Evolutionary conservation across 306 rosid genomes (phyloP).

Genomic region (Dryas drummondii): DNA sequence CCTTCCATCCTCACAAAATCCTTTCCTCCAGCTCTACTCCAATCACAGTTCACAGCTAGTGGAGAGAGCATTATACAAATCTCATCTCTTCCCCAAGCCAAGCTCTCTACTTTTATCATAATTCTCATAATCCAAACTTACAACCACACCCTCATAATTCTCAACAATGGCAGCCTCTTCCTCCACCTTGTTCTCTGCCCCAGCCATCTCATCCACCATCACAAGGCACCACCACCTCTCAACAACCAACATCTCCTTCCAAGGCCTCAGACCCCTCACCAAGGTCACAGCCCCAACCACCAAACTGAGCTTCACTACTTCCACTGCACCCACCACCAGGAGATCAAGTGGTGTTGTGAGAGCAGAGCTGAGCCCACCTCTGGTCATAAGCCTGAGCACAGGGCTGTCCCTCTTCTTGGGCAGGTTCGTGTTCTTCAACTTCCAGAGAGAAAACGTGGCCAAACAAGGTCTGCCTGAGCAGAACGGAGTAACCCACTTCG

Average conservation of each 20-base stretch:
- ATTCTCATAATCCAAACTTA: not conserved
- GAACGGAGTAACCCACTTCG: constrained; percentile 83
- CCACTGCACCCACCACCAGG: constrained; percentile 26
- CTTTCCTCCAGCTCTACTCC: not conserved
- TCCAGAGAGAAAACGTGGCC: constrained; percentile 96
- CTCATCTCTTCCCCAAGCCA: constrained; percentile 13
- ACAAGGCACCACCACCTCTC: constrained; percentile 29
- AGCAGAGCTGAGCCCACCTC: constrained; percentile 68
- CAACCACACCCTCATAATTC: not conserved
- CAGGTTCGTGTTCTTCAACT: constrained; percentile 95
- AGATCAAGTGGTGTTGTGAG: constrained; percentile 31
- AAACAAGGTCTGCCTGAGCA: constrained; percentile 94
- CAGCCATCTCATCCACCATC: constrained; percentile 41
- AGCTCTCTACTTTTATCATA: constrained; percentile 4
- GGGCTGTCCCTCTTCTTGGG: constrained; percentile 87
- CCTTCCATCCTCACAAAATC: constrained; percentile 41
- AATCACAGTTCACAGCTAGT: not conserved
- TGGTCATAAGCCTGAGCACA: constrained; percentile 96
- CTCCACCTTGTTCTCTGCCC: constrained; percentile 44
- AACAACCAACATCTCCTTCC: constrained; percentile 60
- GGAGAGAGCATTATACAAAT: constrained; percentile 8
- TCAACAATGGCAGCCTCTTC: constrained; percentile 55
- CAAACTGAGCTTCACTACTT: constrained; percentile 9
- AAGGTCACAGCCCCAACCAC: constrained; percentile 12
- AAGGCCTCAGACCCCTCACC: constrained; percentile 57